Conservation (phyloP, 164 flowering plant species). For the Macadamia integrifolia region DNA sequence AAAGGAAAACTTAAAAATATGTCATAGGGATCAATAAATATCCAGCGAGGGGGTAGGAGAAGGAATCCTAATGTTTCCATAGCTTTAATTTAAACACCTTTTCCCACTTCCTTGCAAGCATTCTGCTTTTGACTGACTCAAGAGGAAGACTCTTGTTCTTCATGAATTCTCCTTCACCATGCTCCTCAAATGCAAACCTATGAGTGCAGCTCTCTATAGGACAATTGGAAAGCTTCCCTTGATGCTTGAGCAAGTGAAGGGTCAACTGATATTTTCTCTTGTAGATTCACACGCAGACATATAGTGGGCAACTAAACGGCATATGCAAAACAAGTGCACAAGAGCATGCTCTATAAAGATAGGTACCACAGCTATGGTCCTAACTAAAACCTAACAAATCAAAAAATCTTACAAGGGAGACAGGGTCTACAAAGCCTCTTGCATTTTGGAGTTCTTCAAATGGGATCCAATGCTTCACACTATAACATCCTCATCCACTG, state of each 20-base stretch:
- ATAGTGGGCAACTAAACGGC: constrained; percentile 58
- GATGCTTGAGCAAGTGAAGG: constrained; percentile 31
- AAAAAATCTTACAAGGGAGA: constrained; percentile 59
- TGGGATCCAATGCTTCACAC: constrained; percentile 99
- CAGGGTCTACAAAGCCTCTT: constrained; percentile 63
- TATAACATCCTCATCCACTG: constrained; percentile 2
- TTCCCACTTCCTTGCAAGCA: constrained; percentile 68
- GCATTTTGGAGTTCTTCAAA: constrained; percentile 29
- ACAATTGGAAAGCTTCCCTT: constrained; percentile 47
- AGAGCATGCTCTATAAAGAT: not conserved
- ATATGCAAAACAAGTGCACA: constrained; percentile 33
- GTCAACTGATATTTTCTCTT: constrained; percentile 83
- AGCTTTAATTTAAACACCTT: constrained; percentile 64
- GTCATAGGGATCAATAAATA: too few relatives aligned
- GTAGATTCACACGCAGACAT: constrained; percentile 65
- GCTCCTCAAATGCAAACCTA: constrained; percentile 53
- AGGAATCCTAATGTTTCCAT: constrained; percentile 54
- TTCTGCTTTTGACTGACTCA: constrained; percentile 25
- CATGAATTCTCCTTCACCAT: constrained; percentile 54
- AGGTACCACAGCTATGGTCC: not conserved
- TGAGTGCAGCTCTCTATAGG: constrained; percentile 31
- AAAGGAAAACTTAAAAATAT: too few relatives aligned
- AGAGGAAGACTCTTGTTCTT: constrained; percentile 18
- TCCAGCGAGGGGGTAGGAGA: too few relatives aligned
- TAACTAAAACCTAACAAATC: not conserved